Evolutionary conservation across 2,329 filamentous ascomycete genomes (phyloP).

Genomic region (Talaromyces funiculosus): DNA sequence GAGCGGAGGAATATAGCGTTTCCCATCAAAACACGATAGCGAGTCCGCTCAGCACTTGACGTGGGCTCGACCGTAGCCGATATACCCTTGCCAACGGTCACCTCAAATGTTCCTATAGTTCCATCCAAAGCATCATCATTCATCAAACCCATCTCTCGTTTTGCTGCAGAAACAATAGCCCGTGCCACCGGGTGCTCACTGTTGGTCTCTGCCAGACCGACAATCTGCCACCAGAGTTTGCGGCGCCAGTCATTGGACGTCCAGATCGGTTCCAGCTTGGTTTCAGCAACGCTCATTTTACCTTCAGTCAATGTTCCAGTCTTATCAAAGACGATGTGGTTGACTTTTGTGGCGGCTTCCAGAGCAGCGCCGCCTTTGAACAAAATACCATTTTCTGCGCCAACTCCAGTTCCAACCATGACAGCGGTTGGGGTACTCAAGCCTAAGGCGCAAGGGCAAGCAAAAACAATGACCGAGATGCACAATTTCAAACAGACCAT

Average conservation of each 20-base stretch:
- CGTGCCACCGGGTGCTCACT: conserved; percentile 96
- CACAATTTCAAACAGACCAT: conserved; percentile 98
- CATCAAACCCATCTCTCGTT: conserved; percentile 66
- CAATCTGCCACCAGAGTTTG: conserved; percentile 88
- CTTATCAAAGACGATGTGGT: conserved; percentile 88
- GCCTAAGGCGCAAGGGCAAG: conserved; percentile 93
- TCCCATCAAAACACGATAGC: conserved; percentile 76
- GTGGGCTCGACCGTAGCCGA: conserved; percentile 74
- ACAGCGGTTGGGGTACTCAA: conserved; percentile 93
- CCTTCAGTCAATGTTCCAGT: conserved; percentile 91
- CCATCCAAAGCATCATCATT: conserved; percentile 72
- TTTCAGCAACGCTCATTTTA: conserved; percentile 84
- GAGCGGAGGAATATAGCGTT: conserved; percentile 72
- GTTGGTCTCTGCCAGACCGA: conserved; percentile 91
- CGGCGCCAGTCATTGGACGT: conserved; percentile 60
- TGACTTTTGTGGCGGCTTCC: conserved; percentile 84
- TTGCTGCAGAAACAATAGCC: conserved; percentile 72
- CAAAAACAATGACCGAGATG: conserved; percentile 97
- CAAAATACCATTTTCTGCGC: conserved; percentile 92
- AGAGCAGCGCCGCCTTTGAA: conserved; percentile 93
- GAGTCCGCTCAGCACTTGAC: conserved; percentile 58
- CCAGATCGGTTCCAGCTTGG: conserved; percentile 65
- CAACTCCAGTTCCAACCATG: conserved; percentile 98
- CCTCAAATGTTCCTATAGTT: conserved; percentile 77
- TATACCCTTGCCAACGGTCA: conserved; percentile 77